These are phyloP conservation scores for Pleomassaria siparia DNA, from an alignment of 2,329 filamentous ascomycete species.

Conservation along the genomic window DNA sequence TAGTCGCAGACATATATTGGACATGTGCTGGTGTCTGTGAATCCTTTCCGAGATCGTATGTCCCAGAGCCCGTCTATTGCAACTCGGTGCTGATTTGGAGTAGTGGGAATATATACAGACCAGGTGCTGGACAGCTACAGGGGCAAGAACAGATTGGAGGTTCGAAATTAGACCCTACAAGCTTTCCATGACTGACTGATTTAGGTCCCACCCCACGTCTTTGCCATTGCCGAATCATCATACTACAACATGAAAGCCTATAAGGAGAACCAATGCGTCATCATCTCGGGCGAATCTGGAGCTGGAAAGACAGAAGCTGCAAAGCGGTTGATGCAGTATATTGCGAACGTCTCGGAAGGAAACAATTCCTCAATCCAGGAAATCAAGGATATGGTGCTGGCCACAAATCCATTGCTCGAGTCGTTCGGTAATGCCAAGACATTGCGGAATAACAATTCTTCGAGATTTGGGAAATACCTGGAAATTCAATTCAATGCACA, in stretches of 20 bases:
- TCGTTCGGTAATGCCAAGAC: constrained; percentile 99
- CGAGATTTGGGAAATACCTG: constrained; percentile 95
- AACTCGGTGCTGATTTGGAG: constrained; percentile 39
- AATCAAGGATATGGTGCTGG: constrained; percentile 99
- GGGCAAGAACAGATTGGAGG: constrained; percentile 93
- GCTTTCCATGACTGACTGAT: constrained; percentile 14
- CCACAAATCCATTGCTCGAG: constrained; percentile 94
- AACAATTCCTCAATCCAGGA: constrained; percentile 84
- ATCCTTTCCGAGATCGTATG: constrained; percentile 87
- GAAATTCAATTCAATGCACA: constrained; percentile 93
- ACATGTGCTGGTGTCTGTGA: constrained; percentile 98
- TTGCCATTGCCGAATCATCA: constrained; percentile 90
- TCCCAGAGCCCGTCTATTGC: constrained; percentile 18
- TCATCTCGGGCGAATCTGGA: constrained; percentile 97
- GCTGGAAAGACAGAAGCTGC: constrained; percentile 98
- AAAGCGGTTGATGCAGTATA: constrained; percentile 99
- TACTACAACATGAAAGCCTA: constrained; percentile 99
- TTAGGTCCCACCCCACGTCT: constrained; percentile 85
- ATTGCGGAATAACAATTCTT: constrained; percentile 97
- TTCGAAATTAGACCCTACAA: constrained; percentile 13
- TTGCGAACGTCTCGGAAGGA: constrained; percentile 92
- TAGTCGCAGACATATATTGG: constrained; percentile 83
- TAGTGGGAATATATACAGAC: constrained; percentile 95
- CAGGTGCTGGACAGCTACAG: constrained; percentile 89
- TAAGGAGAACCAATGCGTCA: constrained; percentile 98